Evolutionary conservation across 305 asterid genomes (phyloP).

Genomic region (Fraxinus platypoda): DNA sequence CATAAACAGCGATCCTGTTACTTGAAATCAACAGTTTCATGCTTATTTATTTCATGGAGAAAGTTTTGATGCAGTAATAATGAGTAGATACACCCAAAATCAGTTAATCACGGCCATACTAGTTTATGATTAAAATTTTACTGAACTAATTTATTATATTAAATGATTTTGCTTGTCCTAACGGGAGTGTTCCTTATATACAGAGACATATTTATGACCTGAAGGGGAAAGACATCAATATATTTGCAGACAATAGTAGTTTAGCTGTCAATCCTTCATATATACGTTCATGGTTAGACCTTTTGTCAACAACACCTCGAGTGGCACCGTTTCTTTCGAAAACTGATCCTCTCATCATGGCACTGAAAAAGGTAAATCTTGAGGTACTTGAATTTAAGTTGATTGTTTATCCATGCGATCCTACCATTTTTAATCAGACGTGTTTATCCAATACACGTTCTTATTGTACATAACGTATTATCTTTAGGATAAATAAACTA

Average conservation of each 20-base stretch:
- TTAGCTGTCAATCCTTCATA: conserved; percentile 80
- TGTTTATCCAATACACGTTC: not conserved
- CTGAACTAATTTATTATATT: not conserved
- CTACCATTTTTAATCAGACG: not conserved
- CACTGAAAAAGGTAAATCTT: conserved; percentile 66
- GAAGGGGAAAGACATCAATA: conserved; percentile 55
- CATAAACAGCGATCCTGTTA: not conserved
- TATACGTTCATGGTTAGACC: conserved; percentile 71
- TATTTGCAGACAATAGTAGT: conserved; percentile 79
- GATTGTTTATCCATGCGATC: not conserved
- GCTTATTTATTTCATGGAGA: not conserved
- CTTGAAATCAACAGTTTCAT: not conserved
- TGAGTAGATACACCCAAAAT: not conserved
- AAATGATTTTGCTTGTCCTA: conserved; percentile 11
- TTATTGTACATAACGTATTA: not conserved
- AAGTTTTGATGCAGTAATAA: not conserved
- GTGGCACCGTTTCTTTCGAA: conserved; percentile 85
- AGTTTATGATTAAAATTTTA: not conserved
- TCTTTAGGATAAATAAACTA: not conserved
- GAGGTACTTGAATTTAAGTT: conserved; percentile 17
- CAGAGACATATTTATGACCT: conserved; percentile 84
- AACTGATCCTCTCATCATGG: conserved; percentile 73
- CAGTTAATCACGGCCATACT: not conserved
- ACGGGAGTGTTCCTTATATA: conserved; percentile 17
- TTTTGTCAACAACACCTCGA: conserved; percentile 77